These are phyloP conservation scores for Trametes meyenii DNA, from an alignment of 768 basidiomycete species.

Conservation along the genomic window DNA sequence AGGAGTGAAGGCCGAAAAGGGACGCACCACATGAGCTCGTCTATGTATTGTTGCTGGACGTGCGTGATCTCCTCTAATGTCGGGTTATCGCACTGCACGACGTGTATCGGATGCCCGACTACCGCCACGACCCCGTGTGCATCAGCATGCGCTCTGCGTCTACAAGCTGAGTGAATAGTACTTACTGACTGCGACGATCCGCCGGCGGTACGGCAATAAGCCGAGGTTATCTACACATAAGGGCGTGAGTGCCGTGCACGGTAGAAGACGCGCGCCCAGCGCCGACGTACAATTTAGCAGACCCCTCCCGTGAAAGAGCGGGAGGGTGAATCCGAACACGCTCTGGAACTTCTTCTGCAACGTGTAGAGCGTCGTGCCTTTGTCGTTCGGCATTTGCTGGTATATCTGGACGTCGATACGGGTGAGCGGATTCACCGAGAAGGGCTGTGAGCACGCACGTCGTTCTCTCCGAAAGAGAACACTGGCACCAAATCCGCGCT, in stretches of 20 bases:
- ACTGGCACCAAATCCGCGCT: conserved; percentile 97
- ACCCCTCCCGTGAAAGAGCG: conserved; percentile 96
- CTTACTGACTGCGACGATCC: conserved; percentile 96
- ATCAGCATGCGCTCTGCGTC: neutral
- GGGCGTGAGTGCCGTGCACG: no score
- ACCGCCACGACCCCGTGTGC: neutral
- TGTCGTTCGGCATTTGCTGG: conserved; percentile 94
- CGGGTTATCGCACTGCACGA: conserved; percentile 76
- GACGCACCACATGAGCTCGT: conserved; percentile 83
- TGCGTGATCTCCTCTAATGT: conserved; percentile 77
- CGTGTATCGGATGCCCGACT: conserved; percentile 92
- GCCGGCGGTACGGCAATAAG: conserved; percentile 92
- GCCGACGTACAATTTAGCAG: conserved; percentile 83
- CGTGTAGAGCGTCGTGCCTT: conserved; percentile 83
- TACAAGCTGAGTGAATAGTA: conserved; percentile 28
- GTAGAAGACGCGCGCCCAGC: neutral
- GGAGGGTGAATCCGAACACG: conserved; percentile 93
- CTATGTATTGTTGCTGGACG: conserved; percentile 86
- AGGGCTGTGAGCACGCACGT: conserved; percentile 54
- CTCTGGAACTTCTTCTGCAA: conserved; percentile 91
- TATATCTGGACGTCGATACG: conserved; percentile 68
- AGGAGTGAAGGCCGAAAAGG: no score
- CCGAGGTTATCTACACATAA: conserved; percentile 79
- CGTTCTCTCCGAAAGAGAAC: conserved; percentile 98
- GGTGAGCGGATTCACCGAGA: neutral